Base-by-base conservation (phyloP, 2,329 filamentous ascomycete genomes). In the Microascus cirrosus region DNA sequence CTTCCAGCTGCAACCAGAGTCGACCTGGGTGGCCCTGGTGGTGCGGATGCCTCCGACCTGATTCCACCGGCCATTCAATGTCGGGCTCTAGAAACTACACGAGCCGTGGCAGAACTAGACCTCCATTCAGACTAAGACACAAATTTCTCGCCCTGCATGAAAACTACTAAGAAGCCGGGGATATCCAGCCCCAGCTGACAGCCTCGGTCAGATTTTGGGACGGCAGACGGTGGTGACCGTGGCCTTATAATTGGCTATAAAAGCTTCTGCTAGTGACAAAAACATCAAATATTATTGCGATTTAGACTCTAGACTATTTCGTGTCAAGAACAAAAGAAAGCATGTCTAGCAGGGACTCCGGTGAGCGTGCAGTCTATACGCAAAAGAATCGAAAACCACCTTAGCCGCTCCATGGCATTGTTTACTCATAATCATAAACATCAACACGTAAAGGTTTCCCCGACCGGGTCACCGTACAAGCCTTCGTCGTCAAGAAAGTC, bases 391-490 rank as follows among this genome's bases (percentile, higher is more conserved):
- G 10, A 42, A n/a, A 42, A 13, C 36, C 36, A 42, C 36, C 36
- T 5, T 42, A 42, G 6, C 42, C 42, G 42, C n/a, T 20, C 8
- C 42, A n/a, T 48, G 42, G 15, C 11, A 50, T 34, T 18, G 10
- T 13, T 53, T n/a, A 7, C 24, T 32, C 24, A 5, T 53, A 13
- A 15, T 24, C 39, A n/a, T n/a, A 45, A 8, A 28, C 51, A 55
- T 20, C 63, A 58, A 54, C 65, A 67, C 55, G 61, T 60, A 52
- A 67, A 67, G 13, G 65, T 66, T 58, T 65, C 58, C 32, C 65
- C 65, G 34, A 61, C 32, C 7, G 62, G 61, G 6, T 65, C 59
- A 13, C 58, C 62, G 45, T 63, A 67, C 36, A 67, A 57, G 3
- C 6, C 51, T 28, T 64, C 60, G 45, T 68, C 65, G 6, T 60